Base-by-base conservation (phyloP, 331 rosid species). In the Spiraea crenata region DNA sequence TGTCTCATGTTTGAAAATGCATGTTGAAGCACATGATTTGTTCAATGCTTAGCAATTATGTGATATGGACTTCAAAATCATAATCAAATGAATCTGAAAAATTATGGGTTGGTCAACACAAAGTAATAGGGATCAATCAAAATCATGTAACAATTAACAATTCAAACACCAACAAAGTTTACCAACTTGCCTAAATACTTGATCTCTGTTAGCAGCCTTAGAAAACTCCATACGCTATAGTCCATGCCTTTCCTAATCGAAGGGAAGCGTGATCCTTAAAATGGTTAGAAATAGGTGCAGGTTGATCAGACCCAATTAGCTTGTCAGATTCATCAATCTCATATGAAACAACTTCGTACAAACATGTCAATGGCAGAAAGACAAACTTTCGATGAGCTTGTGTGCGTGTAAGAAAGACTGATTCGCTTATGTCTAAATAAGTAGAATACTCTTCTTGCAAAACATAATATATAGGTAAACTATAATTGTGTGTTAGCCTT, bases 381-480 rank as follows among this genome's bases (percentile, higher is more conserved):
- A 25, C 31, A 25, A 25, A 25, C 31, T 25, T 25, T 25, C 2
- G 31, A 0, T 25, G 31, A 25, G 31, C 31, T 25, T 25, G 31
- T 25, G 31, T 25, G 31, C 31, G 31, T 25, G 31, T 25, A 25
- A 25, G 31, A 25, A 25, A 25, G 31, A 1, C 31, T 25, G 31
- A 25, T 25, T 25, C 31, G 31, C 31, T 25, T 25, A 25, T 25
- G 31, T 25, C 31, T 25, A 25, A 25, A 25, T 25, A 25, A 25
- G 31, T 25, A 25, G 31, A 2, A 25, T 0, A 25, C 31, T 25
- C 31, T 25, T 25, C 47, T 31, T 65, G 57, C 31, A 9, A 17
- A 11, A 35, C n/a, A 40, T 44, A 51, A 15, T 19, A 25, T 25
- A 25, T 78, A 66, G 74, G 74, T 72, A 34, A 78, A 41, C 77